Conservation (phyloP, 1,284 basidiomycete genomes). For the Cryptococcus floricola region DNA sequence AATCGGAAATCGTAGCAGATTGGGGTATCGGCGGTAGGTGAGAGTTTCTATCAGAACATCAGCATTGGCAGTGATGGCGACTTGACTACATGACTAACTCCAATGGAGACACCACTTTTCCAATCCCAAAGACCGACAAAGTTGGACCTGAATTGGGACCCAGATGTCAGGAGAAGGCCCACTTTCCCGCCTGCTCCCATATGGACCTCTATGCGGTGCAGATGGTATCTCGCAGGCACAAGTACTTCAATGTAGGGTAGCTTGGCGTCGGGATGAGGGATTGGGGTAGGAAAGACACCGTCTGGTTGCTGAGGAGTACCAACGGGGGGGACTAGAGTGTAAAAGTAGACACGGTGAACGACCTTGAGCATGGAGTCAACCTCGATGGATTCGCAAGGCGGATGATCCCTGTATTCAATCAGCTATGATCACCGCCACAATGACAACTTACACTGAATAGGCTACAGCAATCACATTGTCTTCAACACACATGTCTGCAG, state of each 20-base stretch:
- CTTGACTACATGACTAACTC: not conserved
- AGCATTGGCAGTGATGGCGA: not conserved
- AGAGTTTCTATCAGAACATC: not conserved
- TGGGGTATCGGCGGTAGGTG: not conserved
- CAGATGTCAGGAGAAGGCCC: not conserved
- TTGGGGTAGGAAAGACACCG: not conserved
- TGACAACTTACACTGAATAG: not conserved
- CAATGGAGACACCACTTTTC: conserved; percentile 7
- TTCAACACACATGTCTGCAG: not conserved
- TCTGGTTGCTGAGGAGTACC: not conserved
- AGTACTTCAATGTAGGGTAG: conserved; percentile 2
- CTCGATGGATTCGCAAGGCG: not conserved
- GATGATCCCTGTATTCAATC: not conserved
- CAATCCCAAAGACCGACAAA: conserved; percentile 9
- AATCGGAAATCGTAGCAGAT: conserved; percentile 2
- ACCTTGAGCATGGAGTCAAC: not conserved
- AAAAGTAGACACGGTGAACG: conserved; percentile 2
- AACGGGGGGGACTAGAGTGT: not conserved
- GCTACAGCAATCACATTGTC: conserved; percentile 7
- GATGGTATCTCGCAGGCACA: conserved; percentile 4
- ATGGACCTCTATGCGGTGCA: conserved; percentile 2
- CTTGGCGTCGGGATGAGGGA: conserved; percentile 2
- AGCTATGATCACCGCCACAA: not conserved
- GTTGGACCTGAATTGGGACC: not conserved
- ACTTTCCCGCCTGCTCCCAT: not conserved